Evolutionary conservation across 768 basidiomycete species (phyloP).

Genomic region (Leccinum sublutescens): DNA sequence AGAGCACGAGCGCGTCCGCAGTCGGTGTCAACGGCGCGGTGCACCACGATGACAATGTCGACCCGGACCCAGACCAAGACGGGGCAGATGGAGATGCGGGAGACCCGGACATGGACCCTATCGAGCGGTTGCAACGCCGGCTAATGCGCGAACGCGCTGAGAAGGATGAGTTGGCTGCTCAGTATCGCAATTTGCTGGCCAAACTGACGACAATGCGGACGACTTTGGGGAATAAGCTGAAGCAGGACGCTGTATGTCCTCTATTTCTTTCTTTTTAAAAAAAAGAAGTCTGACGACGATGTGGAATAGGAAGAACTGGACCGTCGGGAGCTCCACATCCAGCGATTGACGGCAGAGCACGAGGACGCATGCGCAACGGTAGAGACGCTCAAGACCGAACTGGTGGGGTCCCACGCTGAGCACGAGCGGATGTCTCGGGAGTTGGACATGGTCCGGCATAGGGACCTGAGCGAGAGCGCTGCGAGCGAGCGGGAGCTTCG

Average conservation of each 20-base stretch:
- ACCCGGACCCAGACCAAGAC: conserved; percentile 41
- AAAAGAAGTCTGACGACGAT: neutral
- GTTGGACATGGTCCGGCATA: conserved; percentile 63
- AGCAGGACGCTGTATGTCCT: conserved; percentile 87
- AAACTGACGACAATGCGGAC: conserved; percentile 93
- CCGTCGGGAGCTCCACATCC: conserved; percentile 81
- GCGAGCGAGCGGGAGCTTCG: conserved; percentile 77
- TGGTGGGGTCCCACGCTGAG: conserved; percentile 74
- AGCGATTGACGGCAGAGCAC: conserved; percentile 73
- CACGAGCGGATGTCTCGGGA: conserved; percentile 67
- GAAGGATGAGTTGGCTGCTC: conserved; percentile 81
- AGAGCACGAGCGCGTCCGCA: conserved; percentile 24
- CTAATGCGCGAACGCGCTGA: conserved; percentile 76
- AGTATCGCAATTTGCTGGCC: conserved; percentile 82
- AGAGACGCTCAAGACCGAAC: conserved; percentile 77
- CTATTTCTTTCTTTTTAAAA: neutral
- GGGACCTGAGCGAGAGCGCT: conserved; percentile 64
- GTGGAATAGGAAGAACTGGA: conserved; percentile 91
- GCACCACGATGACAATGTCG: conserved; percentile 24
- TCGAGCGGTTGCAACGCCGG: conserved; percentile 66
- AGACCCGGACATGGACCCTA: conserved; percentile 45
- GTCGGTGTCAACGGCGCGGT: conserved; percentile 34
- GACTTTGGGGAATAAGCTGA: conserved; percentile 89
- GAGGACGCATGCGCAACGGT: conserved; percentile 70
- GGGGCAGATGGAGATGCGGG: conserved; percentile 1